These are phyloP conservation scores for Aspergillus quadricinctus DNA, from an alignment of 2,329 filamentous ascomycete species.

Conservation along the genomic window DNA sequence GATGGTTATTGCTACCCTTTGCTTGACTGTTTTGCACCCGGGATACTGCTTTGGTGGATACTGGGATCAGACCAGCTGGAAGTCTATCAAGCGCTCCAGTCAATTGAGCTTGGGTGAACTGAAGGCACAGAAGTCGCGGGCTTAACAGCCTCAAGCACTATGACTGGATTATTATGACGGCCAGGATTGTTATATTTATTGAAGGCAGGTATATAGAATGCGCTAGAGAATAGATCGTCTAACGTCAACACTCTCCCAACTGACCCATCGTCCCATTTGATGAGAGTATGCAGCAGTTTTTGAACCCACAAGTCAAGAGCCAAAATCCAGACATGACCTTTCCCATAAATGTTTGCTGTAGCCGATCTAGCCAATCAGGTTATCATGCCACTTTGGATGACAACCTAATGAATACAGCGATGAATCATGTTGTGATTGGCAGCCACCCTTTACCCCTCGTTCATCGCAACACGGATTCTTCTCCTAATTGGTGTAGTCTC, in stretches of 20 bases:
- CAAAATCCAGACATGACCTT: too few relatives aligned
- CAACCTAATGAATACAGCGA: too few relatives aligned
- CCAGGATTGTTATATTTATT: background rate
- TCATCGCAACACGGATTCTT: background rate
- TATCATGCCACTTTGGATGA: background rate
- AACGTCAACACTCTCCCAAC: too few relatives aligned
- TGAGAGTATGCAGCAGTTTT: too few relatives aligned
- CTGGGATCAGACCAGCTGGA: background rate
- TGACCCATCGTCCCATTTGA: too few relatives aligned
- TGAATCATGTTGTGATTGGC: background rate
- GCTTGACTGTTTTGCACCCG: slow-evolving; percentile 47
- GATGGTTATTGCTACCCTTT: slow-evolving; percentile 44
- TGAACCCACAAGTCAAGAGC: too few relatives aligned
- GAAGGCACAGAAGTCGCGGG: background rate
- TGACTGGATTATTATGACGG: too few relatives aligned
- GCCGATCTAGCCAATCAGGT: background rate
- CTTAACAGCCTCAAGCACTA: background rate
- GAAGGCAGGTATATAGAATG: background rate
- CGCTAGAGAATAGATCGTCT: too few relatives aligned
- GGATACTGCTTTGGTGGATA: slow-evolving; percentile 13
- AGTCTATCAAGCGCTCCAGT: background rate
- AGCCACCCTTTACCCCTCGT: background rate
- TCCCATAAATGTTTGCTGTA: background rate
- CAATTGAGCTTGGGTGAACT: background rate
- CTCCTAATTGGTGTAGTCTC: background rate